Conservation (phyloP, 2,329 filamentous ascomycete species). For the Aspergillus sp. region DNA sequence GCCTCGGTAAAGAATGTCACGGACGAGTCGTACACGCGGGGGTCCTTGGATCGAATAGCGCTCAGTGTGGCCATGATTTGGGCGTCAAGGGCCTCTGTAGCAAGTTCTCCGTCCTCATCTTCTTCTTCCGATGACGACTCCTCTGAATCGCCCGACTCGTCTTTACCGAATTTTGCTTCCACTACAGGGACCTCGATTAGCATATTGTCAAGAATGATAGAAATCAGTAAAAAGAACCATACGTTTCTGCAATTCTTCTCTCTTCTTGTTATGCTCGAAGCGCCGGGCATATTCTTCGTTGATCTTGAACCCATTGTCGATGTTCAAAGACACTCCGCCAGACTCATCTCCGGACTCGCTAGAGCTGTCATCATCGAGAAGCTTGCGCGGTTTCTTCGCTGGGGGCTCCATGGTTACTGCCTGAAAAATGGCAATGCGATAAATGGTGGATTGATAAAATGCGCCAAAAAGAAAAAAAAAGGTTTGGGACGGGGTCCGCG, state of each 20-base stretch:
- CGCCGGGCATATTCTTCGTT: conserved; percentile 85
- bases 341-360: conserved; percentile 38
- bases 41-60: conserved; percentile 87
- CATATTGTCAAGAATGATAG: conserved; percentile 1
- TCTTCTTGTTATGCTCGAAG: conserved; percentile 97
- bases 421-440: not conserved
- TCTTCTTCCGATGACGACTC: conserved; percentile 73
- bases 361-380: conserved; percentile 41
- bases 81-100: conserved; percentile 78
- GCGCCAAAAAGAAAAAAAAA: conserved; percentile 13
- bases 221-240: conserved; percentile 13
- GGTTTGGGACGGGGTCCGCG: conserved; percentile 12
- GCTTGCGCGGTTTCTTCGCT: conserved; percentile 38
- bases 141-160: conserved; percentile 54
- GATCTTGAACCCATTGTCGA: conserved; percentile 63
- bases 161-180: conserved; percentile 78
- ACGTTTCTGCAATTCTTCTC: conserved; percentile 71
- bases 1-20: conserved; percentile 72
- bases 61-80: conserved; percentile 84
- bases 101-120: conserved; percentile 85
- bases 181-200: conserved; percentile 50
- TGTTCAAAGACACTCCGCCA: conserved; percentile 37
- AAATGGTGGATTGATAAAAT: not conserved
- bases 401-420: conserved; percentile 38
- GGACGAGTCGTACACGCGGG: conserved; percentile 79